Conservation (phyloP, 176 grass and related monocot species). For the Musa beccarii region DNA sequence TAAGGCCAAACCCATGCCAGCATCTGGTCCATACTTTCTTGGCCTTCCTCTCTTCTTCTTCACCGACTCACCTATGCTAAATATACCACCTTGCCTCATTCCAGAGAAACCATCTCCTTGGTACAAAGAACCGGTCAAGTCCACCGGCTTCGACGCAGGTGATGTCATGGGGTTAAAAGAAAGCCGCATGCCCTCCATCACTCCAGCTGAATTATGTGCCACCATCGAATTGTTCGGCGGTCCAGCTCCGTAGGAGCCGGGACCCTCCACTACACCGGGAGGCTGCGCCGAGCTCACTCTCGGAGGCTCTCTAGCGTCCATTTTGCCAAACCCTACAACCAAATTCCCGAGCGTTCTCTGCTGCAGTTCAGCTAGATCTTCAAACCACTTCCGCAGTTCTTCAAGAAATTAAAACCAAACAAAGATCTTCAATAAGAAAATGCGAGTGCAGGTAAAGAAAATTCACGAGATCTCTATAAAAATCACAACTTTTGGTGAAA, state of each 20-base stretch:
- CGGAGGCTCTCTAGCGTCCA: constrained; percentile 10
- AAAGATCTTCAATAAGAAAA: background rate
- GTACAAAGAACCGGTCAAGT: background rate
- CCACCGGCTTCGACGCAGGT: constrained; percentile 5
- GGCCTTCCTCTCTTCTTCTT: constrained; percentile 90
- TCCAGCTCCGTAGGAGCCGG: background rate
- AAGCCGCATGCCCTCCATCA: constrained; percentile 14
- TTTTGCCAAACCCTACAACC: constrained; percentile 7
- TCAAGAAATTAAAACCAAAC: background rate
- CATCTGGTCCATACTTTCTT: constrained; percentile 88
- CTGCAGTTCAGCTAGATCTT: background rate
- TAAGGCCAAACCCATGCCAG: constrained; percentile 69
- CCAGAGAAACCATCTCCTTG: constrained; percentile 12
- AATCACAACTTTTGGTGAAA: background rate
- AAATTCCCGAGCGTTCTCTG: background rate
- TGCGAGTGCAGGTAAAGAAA: background rate
- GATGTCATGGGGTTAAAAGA: background rate
- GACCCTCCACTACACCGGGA: background rate
- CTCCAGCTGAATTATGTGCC: constrained; percentile 3
- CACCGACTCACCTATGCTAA: constrained; percentile 52
- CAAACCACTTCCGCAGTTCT: background rate
- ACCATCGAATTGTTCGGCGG: background rate
- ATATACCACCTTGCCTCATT: constrained; percentile 1
- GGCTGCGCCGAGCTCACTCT: constrained; percentile 9
- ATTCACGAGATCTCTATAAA: background rate